phyloP scores from a whole-genome alignment of 2,329 filamentous ascomycete species.

The Cytospora chrysosperma region DNA sequence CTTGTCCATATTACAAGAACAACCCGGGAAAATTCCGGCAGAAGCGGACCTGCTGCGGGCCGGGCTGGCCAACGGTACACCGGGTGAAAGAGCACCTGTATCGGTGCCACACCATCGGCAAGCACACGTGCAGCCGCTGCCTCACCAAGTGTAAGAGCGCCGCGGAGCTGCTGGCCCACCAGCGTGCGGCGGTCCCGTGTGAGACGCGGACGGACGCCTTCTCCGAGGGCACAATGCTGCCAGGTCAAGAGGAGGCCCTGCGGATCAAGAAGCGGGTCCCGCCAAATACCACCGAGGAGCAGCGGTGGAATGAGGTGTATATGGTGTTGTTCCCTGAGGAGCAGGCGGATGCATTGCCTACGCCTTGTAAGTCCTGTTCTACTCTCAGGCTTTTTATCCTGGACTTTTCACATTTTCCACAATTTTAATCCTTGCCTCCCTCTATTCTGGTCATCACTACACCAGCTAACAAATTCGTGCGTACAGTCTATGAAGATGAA shows the following conservation, averaged over 20 bases:
- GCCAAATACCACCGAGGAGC: conserved; percentile 24
- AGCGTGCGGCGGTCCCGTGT: conserved; percentile 21
- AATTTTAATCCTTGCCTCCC: neutral
- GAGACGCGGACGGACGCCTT: conserved; percentile 24
- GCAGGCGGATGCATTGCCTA: conserved; percentile 10
- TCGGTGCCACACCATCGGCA: conserved; percentile 25
- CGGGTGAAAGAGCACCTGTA: conserved; percentile 26
- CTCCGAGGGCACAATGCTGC: conserved; percentile 24
- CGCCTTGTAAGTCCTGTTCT: conserved; percentile 20
- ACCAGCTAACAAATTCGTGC: neutral
- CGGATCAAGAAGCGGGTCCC: conserved; percentile 24
- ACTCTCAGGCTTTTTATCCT: neutral
- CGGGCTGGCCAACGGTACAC: conserved; percentile 25
- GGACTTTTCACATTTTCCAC: neutral
- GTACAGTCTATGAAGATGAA: conserved; percentile 21
- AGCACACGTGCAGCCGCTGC: conserved; percentile 25
- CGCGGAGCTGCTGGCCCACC: conserved; percentile 21
- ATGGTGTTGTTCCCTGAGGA: conserved; percentile 20
- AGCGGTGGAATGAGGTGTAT: conserved; percentile 24
- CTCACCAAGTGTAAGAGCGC: conserved; percentile 24
- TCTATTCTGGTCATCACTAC: neutral
- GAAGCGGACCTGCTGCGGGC: conserved; percentile 25
- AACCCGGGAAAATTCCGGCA: conserved; percentile 24
- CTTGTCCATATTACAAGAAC: conserved; percentile 26
- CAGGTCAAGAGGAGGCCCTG: conserved; percentile 21